Evolutionary conservation across 495 filamentous ascomycete genomes (phyloP), one percentile per base, ranked within the genome.

Genomic region (Hypoxylon cercidicola): DNA sequence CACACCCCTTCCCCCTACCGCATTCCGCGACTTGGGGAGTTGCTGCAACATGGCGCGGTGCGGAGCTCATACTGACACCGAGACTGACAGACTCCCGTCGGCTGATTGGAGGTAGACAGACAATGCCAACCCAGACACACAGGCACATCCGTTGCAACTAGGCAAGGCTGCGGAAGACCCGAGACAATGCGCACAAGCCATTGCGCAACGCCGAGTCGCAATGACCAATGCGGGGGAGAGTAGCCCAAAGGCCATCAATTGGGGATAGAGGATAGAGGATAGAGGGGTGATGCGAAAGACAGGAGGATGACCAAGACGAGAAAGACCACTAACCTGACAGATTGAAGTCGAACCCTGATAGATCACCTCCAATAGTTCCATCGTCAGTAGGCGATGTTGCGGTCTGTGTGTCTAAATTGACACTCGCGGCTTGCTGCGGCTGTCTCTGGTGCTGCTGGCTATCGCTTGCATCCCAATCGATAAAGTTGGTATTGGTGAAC

Each of bases 401-500:
- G 39, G 69, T 62, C 10, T 74, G 66, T 30, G 74, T 72, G 21
- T 72, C 68, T 18, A 67, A 15, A 43, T 51, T 67, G 13, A 59
- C 64, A 41, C 63, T 75, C 2, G 77, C 69, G 7, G 56, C 35
- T 46, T 44, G 41, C n/a, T 44, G 48, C n/a, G 21, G 55, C 20
- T 53, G 40, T 16, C 35, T 51, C 18, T 32, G 60, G 30, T 68
- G 70, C 10, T 52, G 53, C 6, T 65, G 64, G n/a, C 56, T 58
- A 18, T 65, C 50, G 61, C 62, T 60, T 62, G 64, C 58, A 70
- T 97, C 94, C 73, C 92, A 93, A 76, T 97, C 93, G 75, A 91
- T 91, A 82, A 97, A 98, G 57, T 95, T 89, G 47, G 91, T 87
- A 77, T 97, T 97, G 59, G 93, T 96, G 83, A 97, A 97, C 65